phyloP scores from a whole-genome alignment of 495 filamentous ascomycete species.

The Neurospora pannonica region DNA sequence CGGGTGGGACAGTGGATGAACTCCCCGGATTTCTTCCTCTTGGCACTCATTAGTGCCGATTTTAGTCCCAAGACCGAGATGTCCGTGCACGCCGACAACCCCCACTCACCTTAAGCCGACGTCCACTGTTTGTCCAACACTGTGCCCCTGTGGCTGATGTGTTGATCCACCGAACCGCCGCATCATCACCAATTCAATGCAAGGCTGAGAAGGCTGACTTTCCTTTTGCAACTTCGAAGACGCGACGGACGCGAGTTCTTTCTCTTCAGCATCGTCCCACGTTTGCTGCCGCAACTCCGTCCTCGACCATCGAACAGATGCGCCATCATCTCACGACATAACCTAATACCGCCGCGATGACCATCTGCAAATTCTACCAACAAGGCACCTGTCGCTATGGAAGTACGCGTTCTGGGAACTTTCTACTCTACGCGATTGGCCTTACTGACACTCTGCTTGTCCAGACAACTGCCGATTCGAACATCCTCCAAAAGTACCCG shows the following conservation, averaged over 20 bases:
- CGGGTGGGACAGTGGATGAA: not conserved
- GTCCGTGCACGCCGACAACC: not conserved
- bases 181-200: not conserved
- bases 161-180: not conserved
- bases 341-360: slow-evolving; percentile 30
- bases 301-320: not conserved
- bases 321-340: not conserved
- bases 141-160: not conserved
- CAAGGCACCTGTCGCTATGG: slow-evolving; percentile 68
- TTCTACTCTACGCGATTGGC: not conserved
- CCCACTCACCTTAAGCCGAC: not conserved
- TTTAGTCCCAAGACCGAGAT: not conserved
- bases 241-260: not conserved
- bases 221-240: not conserved
- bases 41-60: not conserved
- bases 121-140: not conserved
- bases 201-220: not conserved
- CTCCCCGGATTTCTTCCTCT: not conserved
- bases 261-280: not conserved
- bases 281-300: not conserved
- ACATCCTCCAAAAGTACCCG: slow-evolving; percentile 25
- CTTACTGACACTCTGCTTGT: not conserved
- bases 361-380: slow-evolving; percentile 62
- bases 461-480: slow-evolving; percentile 38
- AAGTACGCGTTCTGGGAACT: slow-evolving; percentile 25